Evolutionary conservation across 768 basidiomycete species (phyloP).

Genomic region (Termitomyces sp.): DNA sequence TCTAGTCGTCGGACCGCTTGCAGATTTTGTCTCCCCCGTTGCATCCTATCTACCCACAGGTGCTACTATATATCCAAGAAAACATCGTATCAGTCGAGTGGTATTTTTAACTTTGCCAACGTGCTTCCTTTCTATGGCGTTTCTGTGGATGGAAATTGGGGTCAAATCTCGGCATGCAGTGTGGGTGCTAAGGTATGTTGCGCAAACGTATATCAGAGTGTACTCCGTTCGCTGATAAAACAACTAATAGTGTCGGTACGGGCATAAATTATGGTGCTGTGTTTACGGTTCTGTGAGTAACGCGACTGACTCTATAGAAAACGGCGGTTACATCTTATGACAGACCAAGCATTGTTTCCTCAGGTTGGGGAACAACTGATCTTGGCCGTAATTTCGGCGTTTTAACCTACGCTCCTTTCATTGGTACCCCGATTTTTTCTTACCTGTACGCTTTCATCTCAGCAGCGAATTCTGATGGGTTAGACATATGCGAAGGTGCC

Average conservation of each 20-base stretch:
- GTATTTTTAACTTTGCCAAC: constrained; percentile 51
- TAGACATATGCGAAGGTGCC: constrained; percentile 47
- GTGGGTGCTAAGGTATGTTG: constrained; percentile 65
- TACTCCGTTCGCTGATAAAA: constrained; percentile 4
- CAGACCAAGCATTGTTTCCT: constrained; percentile 66
- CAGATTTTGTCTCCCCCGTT: constrained; percentile 68
- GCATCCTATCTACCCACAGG: constrained; percentile 36
- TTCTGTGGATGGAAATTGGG: constrained; percentile 47
- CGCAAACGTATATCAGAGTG: background rate
- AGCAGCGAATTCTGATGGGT: constrained; percentile 38
- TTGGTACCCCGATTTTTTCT: constrained; percentile 72
- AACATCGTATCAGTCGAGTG: constrained; percentile 56
- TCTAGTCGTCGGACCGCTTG: constrained; percentile 60
- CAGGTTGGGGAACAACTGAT: constrained; percentile 67
- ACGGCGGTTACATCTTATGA: background rate
- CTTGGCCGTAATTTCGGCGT: constrained; percentile 75
- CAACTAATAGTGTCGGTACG: constrained; percentile 45
- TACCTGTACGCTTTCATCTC: constrained; percentile 74
- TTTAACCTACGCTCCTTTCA: constrained; percentile 68
- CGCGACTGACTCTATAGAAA: background rate
- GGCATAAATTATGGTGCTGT: constrained; percentile 66
- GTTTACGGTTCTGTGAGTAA: constrained; percentile 66
- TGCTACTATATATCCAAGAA: constrained; percentile 30
- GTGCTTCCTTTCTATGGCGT: constrained; percentile 43
- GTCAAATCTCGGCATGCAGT: constrained; percentile 44